These are phyloP conservation scores for Phialophora chinensis DNA, from an alignment of 2,329 filamentous ascomycete species.

Conservation along the genomic window DNA sequence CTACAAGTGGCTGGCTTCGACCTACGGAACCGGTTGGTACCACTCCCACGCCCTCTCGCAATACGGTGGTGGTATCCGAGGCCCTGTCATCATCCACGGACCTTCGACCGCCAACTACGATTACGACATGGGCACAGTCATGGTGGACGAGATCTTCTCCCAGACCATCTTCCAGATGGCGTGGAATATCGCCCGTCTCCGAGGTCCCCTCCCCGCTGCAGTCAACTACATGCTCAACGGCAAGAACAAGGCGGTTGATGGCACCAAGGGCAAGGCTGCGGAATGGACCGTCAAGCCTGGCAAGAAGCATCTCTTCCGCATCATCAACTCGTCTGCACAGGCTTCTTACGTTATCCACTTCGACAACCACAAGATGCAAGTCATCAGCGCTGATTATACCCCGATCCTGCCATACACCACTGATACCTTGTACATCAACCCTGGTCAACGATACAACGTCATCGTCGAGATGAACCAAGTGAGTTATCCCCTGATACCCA, in stretches of 20 bases:
- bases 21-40: slow-evolving; percentile 64
- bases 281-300: slow-evolving; percentile 36
- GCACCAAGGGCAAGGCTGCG: slow-evolving; percentile 28
- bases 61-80: slow-evolving; percentile 38
- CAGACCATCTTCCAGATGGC: slow-evolving; percentile 37
- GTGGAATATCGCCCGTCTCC: slow-evolving; percentile 32
- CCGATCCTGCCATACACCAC: slow-evolving; percentile 55
- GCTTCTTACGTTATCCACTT: slow-evolving; percentile 48
- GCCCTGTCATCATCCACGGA: slow-evolving; percentile 39
- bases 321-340: slow-evolving; percentile 39
- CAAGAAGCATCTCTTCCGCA: slow-evolving; percentile 41
- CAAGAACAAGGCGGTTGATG: slow-evolving; percentile 37
- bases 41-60: slow-evolving; percentile 63
- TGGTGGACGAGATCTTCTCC: slow-evolving; percentile 38
- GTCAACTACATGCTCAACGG: slow-evolving; percentile 39
- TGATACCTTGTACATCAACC: slow-evolving; percentile 66
- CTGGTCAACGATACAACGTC: slow-evolving; percentile 51
- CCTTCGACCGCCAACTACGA: slow-evolving; percentile 40
- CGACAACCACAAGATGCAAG: slow-evolving; percentile 49
- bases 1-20: slow-evolving; percentile 57
- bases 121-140: slow-evolving; percentile 36
- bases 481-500: slow-evolving; percentile 2
- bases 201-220: slow-evolving; percentile 28
- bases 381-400: slow-evolving; percentile 48
- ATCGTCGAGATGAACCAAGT: slow-evolving; percentile 40